A percentile compares a stretch with the other conserved stretches of the same genome.
Conservation (phyloP, 1,284 basidiomycete genomes). For the Peniophora sp. region DNA sequence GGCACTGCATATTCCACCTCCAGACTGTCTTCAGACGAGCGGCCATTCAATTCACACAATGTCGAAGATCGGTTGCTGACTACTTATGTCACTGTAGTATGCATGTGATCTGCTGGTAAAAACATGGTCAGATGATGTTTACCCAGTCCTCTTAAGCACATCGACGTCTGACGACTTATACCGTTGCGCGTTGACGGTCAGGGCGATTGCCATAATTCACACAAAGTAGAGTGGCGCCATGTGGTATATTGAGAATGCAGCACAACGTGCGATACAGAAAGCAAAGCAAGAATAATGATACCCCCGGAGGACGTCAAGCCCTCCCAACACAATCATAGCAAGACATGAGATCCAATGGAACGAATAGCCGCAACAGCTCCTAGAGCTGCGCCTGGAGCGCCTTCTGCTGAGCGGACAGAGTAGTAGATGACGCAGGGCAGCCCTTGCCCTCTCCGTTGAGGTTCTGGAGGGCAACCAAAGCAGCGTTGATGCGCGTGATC, state of each 20-base stretch:
- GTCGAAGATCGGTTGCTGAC: no score
- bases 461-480: conserved; percentile 30
- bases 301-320: background rate
- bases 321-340: background rate
- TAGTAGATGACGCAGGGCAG: conserved; percentile 30
- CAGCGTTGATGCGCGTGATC: conserved; percentile 26
- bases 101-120: no score
- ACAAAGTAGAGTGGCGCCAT: no score
- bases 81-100: no score
- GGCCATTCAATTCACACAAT: no score
- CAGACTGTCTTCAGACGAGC: no score
- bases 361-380: background rate
- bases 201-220: no score
- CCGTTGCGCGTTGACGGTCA: no score
- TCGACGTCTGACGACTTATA: no score
- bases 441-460: conserved; percentile 29
- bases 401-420: conserved; percentile 24
- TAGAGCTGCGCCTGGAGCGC: conserved; percentile 12
- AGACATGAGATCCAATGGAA: background rate
- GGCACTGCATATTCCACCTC: no score
- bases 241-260: background rate
- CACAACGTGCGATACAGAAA: background rate
- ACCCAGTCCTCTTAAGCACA: no score
- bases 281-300: background rate
- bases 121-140: no score